phyloP scores from a whole-genome alignment of 805 yeast species.

The Kregervanrija pseudodelftensis region DNA sequence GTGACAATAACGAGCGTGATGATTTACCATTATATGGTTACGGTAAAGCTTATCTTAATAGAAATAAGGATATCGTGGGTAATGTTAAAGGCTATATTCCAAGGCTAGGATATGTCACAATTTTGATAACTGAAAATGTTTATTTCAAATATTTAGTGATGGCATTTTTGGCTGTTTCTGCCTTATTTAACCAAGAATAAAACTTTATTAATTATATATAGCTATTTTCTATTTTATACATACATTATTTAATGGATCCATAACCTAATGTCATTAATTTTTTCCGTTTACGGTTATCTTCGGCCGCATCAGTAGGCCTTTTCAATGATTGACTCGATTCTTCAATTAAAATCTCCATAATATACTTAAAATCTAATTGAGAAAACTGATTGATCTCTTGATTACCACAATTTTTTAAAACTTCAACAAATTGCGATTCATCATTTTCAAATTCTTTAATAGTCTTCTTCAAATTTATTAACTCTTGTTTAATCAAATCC shows the following conservation, averaged over 20 bases:
- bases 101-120: conserved; percentile 82
- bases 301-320: no score
- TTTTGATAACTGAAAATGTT: conserved; percentile 80
- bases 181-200: conserved; percentile 54
- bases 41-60: conserved; percentile 68
- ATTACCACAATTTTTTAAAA: conserved; percentile 7
- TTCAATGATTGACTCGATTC: conserved; percentile 1
- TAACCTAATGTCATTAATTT: conserved; percentile 21
- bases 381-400: conserved; percentile 7
- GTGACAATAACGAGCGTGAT: conserved; percentile 91
- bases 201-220: neutral
- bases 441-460: conserved; percentile 3
- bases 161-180: conserved; percentile 65
- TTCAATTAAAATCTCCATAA: conserved; percentile 16
- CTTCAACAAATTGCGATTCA: conserved; percentile 7
- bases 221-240: neutral
- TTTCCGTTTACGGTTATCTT: no score
- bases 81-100: conserved; percentile 92
- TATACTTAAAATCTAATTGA: conserved; percentile 12
- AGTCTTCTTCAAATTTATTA: conserved; percentile 23
- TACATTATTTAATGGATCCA: conserved; percentile 13
- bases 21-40: conserved; percentile 80
- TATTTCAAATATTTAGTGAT: conserved; percentile 75
- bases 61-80: conserved; percentile 75
- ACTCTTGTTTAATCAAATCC: conserved; percentile 48